Evolutionary conservation across 1,139 yeast genomes (phyloP).

Genomic region (Arxiozyma slooffiae): DNA sequence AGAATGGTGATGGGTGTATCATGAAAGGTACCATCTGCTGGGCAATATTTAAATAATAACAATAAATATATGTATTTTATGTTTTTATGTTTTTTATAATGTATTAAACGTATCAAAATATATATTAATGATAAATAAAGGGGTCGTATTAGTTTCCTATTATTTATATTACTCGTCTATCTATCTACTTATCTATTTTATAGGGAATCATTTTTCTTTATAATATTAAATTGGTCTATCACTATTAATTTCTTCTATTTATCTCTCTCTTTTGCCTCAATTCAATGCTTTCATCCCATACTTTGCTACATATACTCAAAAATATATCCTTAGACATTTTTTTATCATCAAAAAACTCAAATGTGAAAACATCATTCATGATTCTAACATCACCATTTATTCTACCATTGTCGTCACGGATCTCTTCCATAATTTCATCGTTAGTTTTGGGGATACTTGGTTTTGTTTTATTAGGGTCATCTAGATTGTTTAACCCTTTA

Average conservation of each 20-base stretch:
- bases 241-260: too few relatives aligned
- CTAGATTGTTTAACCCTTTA: not conserved
- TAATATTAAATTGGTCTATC: too few relatives aligned
- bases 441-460: not conserved
- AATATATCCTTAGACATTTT: constrained; percentile 24
- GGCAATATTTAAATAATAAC: too few relatives aligned
- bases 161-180: too few relatives aligned
- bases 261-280: not conserved
- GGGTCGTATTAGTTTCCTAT: too few relatives aligned
- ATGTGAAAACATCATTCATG: constrained; percentile 19
- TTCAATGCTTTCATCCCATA: constrained; percentile 25
- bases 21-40: too few relatives aligned
- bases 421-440: not conserved
- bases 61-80: too few relatives aligned
- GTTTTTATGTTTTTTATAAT: too few relatives aligned
- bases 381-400: constrained; percentile 19
- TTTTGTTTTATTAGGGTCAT: not conserved
- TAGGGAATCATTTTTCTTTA: too few relatives aligned
- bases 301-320: constrained; percentile 28
- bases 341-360: constrained; percentile 18
- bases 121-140: too few relatives aligned
- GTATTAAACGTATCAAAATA: too few relatives aligned
- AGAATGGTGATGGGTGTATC: not conserved
- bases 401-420: not conserved
- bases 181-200: too few relatives aligned